Base-by-base conservation (phyloP, 2,329 filamentous ascomycete species). In the Thielaviopsis ethacetica region DNA sequence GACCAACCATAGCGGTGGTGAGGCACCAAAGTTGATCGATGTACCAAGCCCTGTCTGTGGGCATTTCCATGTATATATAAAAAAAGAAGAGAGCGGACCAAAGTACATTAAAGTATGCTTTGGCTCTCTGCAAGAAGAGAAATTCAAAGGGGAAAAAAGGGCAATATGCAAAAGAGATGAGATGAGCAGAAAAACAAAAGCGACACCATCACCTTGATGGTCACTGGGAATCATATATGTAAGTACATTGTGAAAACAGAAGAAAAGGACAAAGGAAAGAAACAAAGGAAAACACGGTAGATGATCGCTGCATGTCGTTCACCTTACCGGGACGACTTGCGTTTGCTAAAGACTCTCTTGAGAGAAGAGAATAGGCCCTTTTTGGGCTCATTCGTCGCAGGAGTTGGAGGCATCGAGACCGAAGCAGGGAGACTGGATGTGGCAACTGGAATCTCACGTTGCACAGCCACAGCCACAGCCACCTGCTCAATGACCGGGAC, bases 291-390 rank as follows among this genome's bases (percentile, higher is more conserved):
- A 26, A 27, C 4, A 38, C 27, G 19, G 1, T 27, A 13, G 22
- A 10, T 19, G 24, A 50, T 27, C 17, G 1, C 2, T 30, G 22
- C 15, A 49, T 26, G 13, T 34, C 27, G 44, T 55, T 56, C 17
- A 19, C 50, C 15, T 41, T 53, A 41, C 38, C 30, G 47, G 17
- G 12, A 38, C 7, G 53, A 22, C 34, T 59, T 61, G 17, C 54
- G 54, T 41, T 58, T 54, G 10, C 62, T 62, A 49, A 63, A 59
- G 1, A 53, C 61, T 53, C 56, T 59, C 50, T 61, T 63, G 2
- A 63, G 49, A 19, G 56, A 62, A 6, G 56, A 59, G 44, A 62
- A 63, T 3, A 63, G 41, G 2, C 57, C 62, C 47, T 57, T 59
- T 41, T 63, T 63, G 17, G 52, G 26, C 26, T 53, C 52, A 26